phyloP scores from a whole-genome alignment of 805 yeast species.

The Cyberlindnera amylophila region DNA sequence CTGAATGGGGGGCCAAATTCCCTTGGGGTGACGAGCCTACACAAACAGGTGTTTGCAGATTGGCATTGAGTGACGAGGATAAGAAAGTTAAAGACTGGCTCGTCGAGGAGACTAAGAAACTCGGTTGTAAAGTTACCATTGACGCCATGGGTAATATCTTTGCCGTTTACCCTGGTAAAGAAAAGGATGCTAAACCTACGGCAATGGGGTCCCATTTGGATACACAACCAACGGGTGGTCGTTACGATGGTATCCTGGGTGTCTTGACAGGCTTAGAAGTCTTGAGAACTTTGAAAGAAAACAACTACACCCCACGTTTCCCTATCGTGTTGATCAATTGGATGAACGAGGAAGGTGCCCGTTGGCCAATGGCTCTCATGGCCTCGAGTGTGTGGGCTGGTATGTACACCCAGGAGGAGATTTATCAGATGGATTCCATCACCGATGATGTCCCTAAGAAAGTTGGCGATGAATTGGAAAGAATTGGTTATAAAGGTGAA shows the following conservation, averaged over 20 bases:
- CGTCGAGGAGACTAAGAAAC: constrained; percentile 41
- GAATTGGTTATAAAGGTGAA: constrained; percentile 62
- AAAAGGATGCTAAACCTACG: constrained; percentile 45
- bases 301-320: constrained; percentile 53
- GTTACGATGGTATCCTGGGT: constrained; percentile 72
- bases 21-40: constrained; percentile 51
- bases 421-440: constrained; percentile 50
- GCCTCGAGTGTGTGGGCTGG: constrained; percentile 69
- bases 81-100: constrained; percentile 67
- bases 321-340: constrained; percentile 65
- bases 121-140: constrained; percentile 56
- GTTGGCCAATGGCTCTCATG: constrained; percentile 68
- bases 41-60: constrained; percentile 65
- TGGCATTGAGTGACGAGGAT: constrained; percentile 61
- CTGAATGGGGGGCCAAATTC: constrained; percentile 59
- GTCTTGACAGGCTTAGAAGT: constrained; percentile 67
- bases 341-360: constrained; percentile 79
- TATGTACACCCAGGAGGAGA: constrained; percentile 40
- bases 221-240: constrained; percentile 77
- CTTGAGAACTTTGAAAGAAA: constrained; percentile 58
- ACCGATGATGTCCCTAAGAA: constrained; percentile 47
- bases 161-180: constrained; percentile 58
- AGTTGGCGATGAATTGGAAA: constrained; percentile 49
- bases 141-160: constrained; percentile 70
- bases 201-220: constrained; percentile 74